Evolutionary conservation across 495 filamentous ascomycete genomes (phyloP).

Genomic region (Penicillium dipodomyicola): DNA sequence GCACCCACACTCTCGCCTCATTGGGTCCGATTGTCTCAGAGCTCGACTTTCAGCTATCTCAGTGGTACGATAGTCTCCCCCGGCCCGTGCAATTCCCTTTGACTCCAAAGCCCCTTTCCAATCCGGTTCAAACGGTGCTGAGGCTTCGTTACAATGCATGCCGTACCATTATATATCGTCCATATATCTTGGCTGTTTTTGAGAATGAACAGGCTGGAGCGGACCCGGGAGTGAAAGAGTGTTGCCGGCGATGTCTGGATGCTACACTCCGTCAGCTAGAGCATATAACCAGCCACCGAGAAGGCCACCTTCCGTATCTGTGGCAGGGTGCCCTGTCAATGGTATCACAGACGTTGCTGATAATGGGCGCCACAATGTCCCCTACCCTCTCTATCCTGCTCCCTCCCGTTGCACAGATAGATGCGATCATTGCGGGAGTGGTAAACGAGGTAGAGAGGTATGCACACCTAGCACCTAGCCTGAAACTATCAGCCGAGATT

Average conservation of each 20-base stretch:
- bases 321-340: constrained; percentile 83
- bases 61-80: constrained; percentile 80
- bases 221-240: constrained; percentile 69
- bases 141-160: constrained; percentile 79
- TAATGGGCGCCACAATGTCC: constrained; percentile 86
- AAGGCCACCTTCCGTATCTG: constrained; percentile 82
- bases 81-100: constrained; percentile 73
- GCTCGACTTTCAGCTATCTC: constrained; percentile 75
- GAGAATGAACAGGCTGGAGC: constrained; percentile 70
- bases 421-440: constrained; percentile 72
- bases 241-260: constrained; percentile 78
- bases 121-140: constrained; percentile 76
- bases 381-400: constrained; percentile 65
- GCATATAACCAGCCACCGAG: constrained; percentile 74
- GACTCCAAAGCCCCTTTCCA: constrained; percentile 57
- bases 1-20: constrained; percentile 62
- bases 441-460: constrained; percentile 70
- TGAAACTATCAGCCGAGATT: constrained; percentile 70
- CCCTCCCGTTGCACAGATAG: constrained; percentile 59
- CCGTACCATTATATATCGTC: constrained; percentile 79
- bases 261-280: constrained; percentile 77
- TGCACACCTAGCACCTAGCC: constrained; percentile 70
- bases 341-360: constrained; percentile 72
- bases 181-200: constrained; percentile 76
- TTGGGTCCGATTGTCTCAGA: constrained; percentile 75